Conservation (phyloP, 345 rosid species). For the Populus alba region DNA sequence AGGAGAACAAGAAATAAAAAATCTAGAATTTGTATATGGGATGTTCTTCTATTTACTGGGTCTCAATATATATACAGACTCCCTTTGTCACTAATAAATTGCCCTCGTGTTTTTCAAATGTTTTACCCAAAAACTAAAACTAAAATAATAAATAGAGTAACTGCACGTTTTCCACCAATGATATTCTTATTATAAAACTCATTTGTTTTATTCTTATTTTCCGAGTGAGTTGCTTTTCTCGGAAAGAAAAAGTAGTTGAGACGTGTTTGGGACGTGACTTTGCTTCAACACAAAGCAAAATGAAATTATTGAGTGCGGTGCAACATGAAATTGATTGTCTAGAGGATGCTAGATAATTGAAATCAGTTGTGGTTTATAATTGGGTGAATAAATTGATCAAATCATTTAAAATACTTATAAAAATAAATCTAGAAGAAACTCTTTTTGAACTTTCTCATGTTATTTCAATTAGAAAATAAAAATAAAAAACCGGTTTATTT, state of each 20-base stretch:
- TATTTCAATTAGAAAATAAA: too few relatives aligned
- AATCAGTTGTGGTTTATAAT: too few relatives aligned
- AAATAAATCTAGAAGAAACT: too few relatives aligned
- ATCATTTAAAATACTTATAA: too few relatives aligned
- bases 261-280: constrained; percentile 20
- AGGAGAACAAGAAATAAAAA: background rate
- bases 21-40: background rate
- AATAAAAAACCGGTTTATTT: too few relatives aligned
- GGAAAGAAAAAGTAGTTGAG: constrained; percentile 25
- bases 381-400: too few relatives aligned
- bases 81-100: background rate
- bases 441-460: too few relatives aligned
- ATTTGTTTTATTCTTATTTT: constrained; percentile 19
- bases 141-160: background rate
- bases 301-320: constrained; percentile 18
- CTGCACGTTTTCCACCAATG: constrained; percentile 25
- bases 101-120: constrained; percentile 11
- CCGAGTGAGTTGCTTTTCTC: constrained; percentile 23
- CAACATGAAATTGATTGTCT: background rate
- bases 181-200: background rate
- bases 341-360: background rate
- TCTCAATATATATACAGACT: constrained; percentile 5
- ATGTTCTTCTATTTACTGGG: background rate
- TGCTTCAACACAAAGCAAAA: constrained; percentile 38
- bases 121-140: background rate